Conservation (phyloP, 2,329 filamentous ascomycete genomes). For the Diaporthe citriasiana region DNA sequence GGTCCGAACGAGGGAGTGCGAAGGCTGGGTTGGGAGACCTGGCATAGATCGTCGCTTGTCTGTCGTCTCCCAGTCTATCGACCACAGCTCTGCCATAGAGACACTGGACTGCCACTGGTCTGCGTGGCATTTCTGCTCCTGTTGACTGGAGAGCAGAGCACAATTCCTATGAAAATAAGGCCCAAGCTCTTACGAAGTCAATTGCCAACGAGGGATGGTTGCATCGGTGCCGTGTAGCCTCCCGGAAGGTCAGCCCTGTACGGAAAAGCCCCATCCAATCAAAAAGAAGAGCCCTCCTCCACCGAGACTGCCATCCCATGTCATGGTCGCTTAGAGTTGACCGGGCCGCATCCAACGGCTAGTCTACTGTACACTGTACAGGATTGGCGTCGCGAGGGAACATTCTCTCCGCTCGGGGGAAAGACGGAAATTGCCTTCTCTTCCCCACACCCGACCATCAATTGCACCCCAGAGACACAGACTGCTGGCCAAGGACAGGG, state of each 20-base stretch:
- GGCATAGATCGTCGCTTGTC: background rate
- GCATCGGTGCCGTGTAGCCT: slow-evolving; percentile 3
- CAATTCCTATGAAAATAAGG: background rate
- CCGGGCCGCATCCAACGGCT: slow-evolving; percentile 29
- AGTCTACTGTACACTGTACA: background rate
- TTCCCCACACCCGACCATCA: background rate
- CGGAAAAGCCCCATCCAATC: slow-evolving; percentile 1
- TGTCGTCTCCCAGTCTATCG: background rate
- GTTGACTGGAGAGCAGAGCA: background rate
- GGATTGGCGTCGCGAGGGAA: background rate
- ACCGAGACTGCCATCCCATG: background rate
- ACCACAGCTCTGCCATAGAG: background rate
- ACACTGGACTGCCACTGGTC: no score
- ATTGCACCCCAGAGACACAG: no score
- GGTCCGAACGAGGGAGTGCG: background rate
- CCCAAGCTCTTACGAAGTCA: background rate
- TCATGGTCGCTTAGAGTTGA: background rate
- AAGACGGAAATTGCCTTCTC: background rate
- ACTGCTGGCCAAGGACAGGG: background rate
- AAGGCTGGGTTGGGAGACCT: background rate
- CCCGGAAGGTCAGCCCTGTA: slow-evolving; percentile 11
- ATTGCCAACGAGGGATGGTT: background rate
- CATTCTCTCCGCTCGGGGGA: background rate
- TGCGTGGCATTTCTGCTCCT: background rate
- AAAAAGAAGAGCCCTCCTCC: background rate